A percentile compares a stretch with the other conserved stretches of the same genome.
These are phyloP conservation scores for Orychophragmus violaceus DNA, from an alignment of 345 rosid species.

Conservation along the genomic window DNA sequence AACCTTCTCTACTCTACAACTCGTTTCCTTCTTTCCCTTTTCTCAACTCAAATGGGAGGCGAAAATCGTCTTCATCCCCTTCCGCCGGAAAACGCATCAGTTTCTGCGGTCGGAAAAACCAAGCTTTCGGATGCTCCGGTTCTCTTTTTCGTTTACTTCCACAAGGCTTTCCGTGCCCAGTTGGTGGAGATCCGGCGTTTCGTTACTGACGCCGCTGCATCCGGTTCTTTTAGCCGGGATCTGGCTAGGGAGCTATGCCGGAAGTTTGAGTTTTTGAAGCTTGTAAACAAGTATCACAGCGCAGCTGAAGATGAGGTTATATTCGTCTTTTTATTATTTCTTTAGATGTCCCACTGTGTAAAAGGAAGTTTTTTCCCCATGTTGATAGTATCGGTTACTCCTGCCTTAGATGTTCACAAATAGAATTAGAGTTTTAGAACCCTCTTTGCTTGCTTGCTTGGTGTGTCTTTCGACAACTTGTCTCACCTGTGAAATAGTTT, in stretches of 20 bases:
- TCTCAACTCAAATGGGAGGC: constrained; percentile 33
- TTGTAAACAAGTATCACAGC: constrained; percentile 54
- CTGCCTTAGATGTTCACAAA: not conserved
- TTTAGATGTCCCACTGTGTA: not conserved
- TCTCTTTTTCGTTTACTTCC: constrained; percentile 56
- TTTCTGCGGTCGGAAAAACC: constrained; percentile 6
- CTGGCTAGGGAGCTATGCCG: constrained; percentile 33
- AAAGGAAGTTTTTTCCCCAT: not conserved
- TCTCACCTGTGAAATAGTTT: not conserved
- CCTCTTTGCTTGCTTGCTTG: not conserved
- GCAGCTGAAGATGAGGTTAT: constrained; percentile 80
- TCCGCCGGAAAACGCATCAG: constrained; percentile 26
- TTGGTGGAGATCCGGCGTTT: constrained; percentile 43
- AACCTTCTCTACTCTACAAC: constrained; percentile 15
- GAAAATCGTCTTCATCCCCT: constrained; percentile 8
- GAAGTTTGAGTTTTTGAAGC: constrained; percentile 60
- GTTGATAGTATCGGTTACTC: not conserved
- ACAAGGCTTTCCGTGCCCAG: constrained; percentile 60
- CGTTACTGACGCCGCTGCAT: constrained; percentile 36
- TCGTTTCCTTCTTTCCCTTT: constrained; percentile 35
- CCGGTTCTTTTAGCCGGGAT: constrained; percentile 18
- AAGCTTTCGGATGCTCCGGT: constrained; percentile 58
- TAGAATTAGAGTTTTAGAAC: not conserved
- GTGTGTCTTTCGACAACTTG: not conserved
- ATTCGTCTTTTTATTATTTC: not conserved